Conservation (phyloP, 257 asterid species). For the Galeopsis tetrahit region DNA sequence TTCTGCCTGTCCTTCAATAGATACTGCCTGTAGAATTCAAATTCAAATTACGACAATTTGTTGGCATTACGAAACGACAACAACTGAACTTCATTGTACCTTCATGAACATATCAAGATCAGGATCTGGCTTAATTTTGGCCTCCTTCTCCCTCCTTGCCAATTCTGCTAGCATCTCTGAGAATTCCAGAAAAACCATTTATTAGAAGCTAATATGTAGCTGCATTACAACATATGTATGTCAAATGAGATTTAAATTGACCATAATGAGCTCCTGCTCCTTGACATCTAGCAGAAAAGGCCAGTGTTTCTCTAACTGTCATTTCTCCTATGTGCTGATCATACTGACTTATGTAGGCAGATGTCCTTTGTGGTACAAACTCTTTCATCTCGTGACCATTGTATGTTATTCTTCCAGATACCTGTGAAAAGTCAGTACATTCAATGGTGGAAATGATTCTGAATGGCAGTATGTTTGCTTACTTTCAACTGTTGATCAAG, state of each 20-base stretch:
- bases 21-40: slow-evolving; percentile 57
- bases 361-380: slow-evolving; percentile 84
- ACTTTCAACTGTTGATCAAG: slow-evolving; percentile 68
- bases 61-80: background rate
- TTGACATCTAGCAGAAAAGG: slow-evolving; percentile 94
- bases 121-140: slow-evolving; percentile 84
- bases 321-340: slow-evolving; percentile 86
- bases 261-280: slow-evolving; percentile 90
- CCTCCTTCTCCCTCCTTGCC: slow-evolving; percentile 86
- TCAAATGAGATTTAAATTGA: slow-evolving; percentile 8
- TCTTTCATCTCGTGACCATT: slow-evolving; percentile 75
- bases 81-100: slow-evolving; percentile 42
- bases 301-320: slow-evolving; percentile 91
- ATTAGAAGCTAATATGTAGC: background rate
- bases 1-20: slow-evolving; percentile 81
- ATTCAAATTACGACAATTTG: background rate
- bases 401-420: slow-evolving; percentile 76
- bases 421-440: slow-evolving; percentile 39
- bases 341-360: slow-evolving; percentile 87
- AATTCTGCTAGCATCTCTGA: slow-evolving; percentile 77
- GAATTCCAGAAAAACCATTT: slow-evolving; percentile 14
- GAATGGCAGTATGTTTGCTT: slow-evolving; percentile 32
- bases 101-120: slow-evolving; percentile 88
- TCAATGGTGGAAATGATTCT: background rate
- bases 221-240: background rate